A percentile compares a stretch with the other conserved stretches of the same genome.
phyloP scores from a whole-genome alignment of 2,329 filamentous ascomycete genomes.

The Pestalotiopsis fici region DNA sequence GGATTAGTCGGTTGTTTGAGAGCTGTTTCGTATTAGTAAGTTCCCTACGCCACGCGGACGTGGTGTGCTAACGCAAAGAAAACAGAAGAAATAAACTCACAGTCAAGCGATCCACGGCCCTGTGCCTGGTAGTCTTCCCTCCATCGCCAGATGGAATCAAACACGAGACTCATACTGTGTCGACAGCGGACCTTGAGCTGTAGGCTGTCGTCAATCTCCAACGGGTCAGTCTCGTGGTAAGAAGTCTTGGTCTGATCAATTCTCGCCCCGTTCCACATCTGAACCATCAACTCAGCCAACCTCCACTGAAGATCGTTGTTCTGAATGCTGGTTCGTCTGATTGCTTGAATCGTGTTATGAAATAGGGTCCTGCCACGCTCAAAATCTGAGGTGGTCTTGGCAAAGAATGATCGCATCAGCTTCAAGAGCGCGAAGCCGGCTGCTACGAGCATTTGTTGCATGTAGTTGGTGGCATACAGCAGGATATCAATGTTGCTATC shows the following conservation, averaged over 20 bases:
- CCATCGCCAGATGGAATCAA: constrained; percentile 86
- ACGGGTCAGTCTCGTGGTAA: constrained; percentile 50
- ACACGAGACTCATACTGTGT: constrained; percentile 84
- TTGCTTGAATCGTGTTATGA: constrained; percentile 68
- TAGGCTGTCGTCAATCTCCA: constrained; percentile 67
- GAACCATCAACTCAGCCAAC: constrained; percentile 81
- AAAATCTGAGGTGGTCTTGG: constrained; percentile 71
- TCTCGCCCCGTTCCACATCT: constrained; percentile 78
- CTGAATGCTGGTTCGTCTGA: constrained; percentile 72
- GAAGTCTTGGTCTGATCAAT: constrained; percentile 48
- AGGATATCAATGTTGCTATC: constrained; percentile 60
- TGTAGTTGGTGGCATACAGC: constrained; percentile 71
- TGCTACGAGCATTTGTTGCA: constrained; percentile 84
- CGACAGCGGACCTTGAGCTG: constrained; percentile 81
- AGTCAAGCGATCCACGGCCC: constrained; percentile 69
- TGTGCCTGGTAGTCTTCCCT: constrained; percentile 75
- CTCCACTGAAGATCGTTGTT: constrained; percentile 80
- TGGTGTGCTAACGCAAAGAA: constrained; percentile 13
- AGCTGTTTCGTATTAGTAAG: constrained; percentile 50
- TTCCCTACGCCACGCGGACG: constrained; percentile 25
- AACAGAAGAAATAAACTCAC: constrained; percentile 46
- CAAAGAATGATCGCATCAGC: constrained; percentile 76
- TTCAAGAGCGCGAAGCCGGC: constrained; percentile 78
- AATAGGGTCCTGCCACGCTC: constrained; percentile 69
- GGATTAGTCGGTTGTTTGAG: constrained; percentile 86